Conservation (phyloP, 495 filamentous ascomycete genomes). For the Trichoderma gamsii region DNA sequence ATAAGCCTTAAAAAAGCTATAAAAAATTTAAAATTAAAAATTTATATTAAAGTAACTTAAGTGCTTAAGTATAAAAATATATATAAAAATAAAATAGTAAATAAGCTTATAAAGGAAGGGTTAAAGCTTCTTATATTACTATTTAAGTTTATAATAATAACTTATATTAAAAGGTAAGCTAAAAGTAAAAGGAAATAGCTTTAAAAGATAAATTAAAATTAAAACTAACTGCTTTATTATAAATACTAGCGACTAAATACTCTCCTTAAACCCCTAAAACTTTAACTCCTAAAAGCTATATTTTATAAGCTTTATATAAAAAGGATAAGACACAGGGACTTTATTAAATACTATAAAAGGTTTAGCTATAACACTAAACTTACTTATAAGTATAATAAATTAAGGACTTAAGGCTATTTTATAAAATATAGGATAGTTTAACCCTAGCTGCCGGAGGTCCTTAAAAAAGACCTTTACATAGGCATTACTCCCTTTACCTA, state of each 20-base stretch:
- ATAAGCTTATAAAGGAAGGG: neutral
- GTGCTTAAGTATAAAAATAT: neutral
- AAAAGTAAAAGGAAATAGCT: slow-evolving; percentile 2
- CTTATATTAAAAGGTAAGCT: slow-evolving; percentile 6
- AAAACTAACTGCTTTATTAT: neutral
- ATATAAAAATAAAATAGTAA: neutral
- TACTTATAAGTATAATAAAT: neutral
- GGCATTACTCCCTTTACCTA: neutral
- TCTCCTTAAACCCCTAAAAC: neutral
- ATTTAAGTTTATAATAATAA: neutral
- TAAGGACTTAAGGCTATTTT: neutral
- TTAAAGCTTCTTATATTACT: neutral
- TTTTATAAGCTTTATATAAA: neutral
- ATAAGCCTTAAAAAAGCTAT: neutral
- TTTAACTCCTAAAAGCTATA: neutral
- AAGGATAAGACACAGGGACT: neutral
- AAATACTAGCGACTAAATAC: neutral
- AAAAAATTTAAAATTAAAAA: neutral
- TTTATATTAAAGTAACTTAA: neutral
- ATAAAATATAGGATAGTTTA: neutral
- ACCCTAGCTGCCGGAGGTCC: neutral
- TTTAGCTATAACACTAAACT: neutral
- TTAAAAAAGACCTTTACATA: neutral
- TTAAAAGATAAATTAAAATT: neutral
- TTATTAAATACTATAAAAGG: neutral